Base-by-base conservation (phyloP, 352 stramenopile genomes). In the Phytophthora aleatoria region DNA sequence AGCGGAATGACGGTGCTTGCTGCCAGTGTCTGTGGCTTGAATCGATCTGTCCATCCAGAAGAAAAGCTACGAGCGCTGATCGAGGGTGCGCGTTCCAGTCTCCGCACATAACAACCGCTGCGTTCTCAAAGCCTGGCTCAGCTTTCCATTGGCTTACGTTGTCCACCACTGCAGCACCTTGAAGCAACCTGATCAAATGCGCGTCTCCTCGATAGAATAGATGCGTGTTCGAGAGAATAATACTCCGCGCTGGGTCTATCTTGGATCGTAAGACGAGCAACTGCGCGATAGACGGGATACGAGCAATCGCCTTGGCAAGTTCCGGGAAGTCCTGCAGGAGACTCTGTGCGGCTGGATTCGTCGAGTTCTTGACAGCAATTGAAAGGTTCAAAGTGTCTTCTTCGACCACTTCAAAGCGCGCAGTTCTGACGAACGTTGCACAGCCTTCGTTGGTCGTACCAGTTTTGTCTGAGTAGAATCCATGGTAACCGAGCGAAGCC, bases 181-280 rank as follows among this genome's bases (percentile, higher is more conserved):
- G 85, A 13, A 91, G 54, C 15, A 91, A 57, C 11, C 85, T 82
- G 33, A 91, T 81, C 65, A 91, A 69, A 53, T 93, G 72, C 10
- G 81, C 72, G 51, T 91, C 85, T 64, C 87, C 74, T 2, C 85
- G 82, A 56, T 91, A 93, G 50, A 87, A 93, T 6, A 93, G 58
- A 47, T 93, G 85, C 10, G 85, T 91, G 44, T 93, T 93, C 0
- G 71, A 78, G n/a, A 91, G 49, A 52, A 93, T 35, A 16, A 90
- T 47, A 20, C 41, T 71, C 16, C 61, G 55, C 1, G 50, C 12
- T 3, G 61, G 59, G 16, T 79, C 53, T 1, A 54, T 11, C n/a
- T 52, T 59, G 2, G 71, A 77, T 30, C 73, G 71, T 5, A 93
- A 69, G 6, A 84, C 50, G 1, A 89, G 6, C 12, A 93, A 24